Base-by-base conservation (phyloP, 495 filamentous ascomycete species). In the Daldinia childiae region DNA sequence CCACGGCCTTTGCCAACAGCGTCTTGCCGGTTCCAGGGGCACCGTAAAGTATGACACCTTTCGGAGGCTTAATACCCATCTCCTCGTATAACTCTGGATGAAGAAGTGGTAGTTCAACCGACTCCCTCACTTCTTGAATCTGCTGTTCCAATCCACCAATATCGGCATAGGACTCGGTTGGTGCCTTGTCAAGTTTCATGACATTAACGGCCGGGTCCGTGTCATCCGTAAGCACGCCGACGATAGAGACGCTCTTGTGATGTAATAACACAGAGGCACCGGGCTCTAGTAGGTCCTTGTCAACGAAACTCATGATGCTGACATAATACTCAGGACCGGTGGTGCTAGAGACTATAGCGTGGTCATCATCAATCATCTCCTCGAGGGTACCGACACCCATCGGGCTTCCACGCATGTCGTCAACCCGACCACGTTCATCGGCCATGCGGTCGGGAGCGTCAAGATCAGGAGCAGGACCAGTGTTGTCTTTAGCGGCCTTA, bases 281-380 rank as follows among this genome's bases (percentile, higher is more conserved):
- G 5, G 95, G 95, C 80, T 99, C 95, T 15, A 99, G 88, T 11
- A 99, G 87, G 76, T 99, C 95, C 82, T 99, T 99, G 84, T 99
- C 95, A 41, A 99, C 95, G 74, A 99, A 99, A 43, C 95, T 98
- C 95, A 99, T 99, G 87, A 99, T 99, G 58, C 94, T 97, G 66
- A 99, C 95, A 79, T 99, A 99, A 84, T 98, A 99, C 79, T 99
- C 95, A 2, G 95, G 96, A 0, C 95, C 95, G 12, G 96, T 98
- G 4, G 96, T 95, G 78, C 93, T 97, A 9, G 93, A 97, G 45
- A 99, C 96, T 76, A 99, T 99, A 64, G 95, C 95, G 77, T 99
- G 95, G 82, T 99, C 95, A 82, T 99, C 95, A 80, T 99, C 95
- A 76, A 99, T 99, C 89, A 99, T 91, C 83, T 99, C 95, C 81